Evolutionary conservation across 1,284 basidiomycete genomes (phyloP), one percentile per base, ranked within the genome.

Genomic region (Pseudozyma sp.): DNA sequence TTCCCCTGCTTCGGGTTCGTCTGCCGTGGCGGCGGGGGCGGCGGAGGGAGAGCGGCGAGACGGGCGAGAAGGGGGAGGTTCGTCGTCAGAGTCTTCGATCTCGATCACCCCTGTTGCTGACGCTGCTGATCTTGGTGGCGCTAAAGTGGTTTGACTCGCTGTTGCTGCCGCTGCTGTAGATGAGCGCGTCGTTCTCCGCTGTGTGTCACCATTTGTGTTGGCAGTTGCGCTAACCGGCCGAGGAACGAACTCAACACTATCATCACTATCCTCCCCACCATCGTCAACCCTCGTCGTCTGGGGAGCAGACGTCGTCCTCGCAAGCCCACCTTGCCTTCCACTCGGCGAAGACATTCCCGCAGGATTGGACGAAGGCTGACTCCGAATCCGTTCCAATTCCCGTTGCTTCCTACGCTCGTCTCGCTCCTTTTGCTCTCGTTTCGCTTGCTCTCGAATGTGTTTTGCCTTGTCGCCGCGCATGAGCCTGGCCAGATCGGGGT

Each of bases 401-500:
- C 49, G 58, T 48, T 62, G 52, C 38, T 59, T 61, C 3, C 74
- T 52, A 8, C 45, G 42, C 9, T 58, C 47, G 19, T 70, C 60
- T 11, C 61, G 59, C 19, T 68, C 45, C 18, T 56, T 59, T 36
- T 78, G 70, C 21, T 68, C 59, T 2, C 52, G 59, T n/a, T 65
- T 65, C 18, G 79, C 79, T 31, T 64, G 55, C 42, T 73, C 75
- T 10, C 77, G 71, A n/a, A 79, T 51, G 16, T 70, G 55, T 21
- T 71, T 64, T 13, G 72, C 70, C 18, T 81, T 68, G 13, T 58
- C 57, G 4, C 79, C 79, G 6, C 62, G 58, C 58, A 77, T 74
- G 40, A 70, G 62, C 7, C 64, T 63, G 12, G 79, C 79, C 0
- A 81, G 63, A 21, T 74, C 79, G 4, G 79, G 72, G 56, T 76